A percentile compares a stretch with the other conserved stretches of the same genome.
phyloP scores from a whole-genome alignment of 208 protist genomes.

The Strigomonas galati region DNA sequence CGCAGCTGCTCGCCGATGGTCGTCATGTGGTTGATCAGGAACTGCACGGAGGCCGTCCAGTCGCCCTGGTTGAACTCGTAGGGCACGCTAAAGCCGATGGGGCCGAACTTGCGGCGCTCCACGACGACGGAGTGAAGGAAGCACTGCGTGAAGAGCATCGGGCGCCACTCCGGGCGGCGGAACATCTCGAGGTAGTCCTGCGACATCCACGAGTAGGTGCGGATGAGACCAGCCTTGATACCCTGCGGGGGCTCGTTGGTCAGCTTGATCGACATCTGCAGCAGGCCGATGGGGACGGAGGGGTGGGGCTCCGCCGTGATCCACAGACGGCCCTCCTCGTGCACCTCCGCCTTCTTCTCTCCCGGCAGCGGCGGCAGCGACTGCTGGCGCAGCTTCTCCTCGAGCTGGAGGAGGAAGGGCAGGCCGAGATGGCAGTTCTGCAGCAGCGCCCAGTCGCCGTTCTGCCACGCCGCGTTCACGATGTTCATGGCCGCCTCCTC shows the following conservation, averaged over 20 bases:
- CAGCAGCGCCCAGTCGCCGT: constrained; percentile 94
- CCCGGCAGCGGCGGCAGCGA: constrained; percentile 60
- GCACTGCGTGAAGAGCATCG: constrained; percentile 96
- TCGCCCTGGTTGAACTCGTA: constrained; percentile 99
- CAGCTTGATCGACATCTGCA: constrained; percentile 98
- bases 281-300: constrained; percentile 94
- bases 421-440: constrained; percentile 97
- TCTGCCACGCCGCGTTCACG: constrained; percentile 76
- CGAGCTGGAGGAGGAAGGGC: constrained; percentile 89
- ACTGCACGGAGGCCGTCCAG: constrained; percentile 94
- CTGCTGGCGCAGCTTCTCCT: constrained; percentile 86
- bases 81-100: constrained; percentile 98
- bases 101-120: constrained; percentile 98
- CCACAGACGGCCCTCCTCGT: constrained; percentile 95
- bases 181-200: constrained; percentile 97
- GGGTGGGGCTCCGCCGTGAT: constrained; percentile 95
- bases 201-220: constrained; percentile 95
- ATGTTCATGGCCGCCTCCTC: constrained; percentile 94
- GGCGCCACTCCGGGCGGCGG: constrained; percentile 94
- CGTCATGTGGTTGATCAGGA: constrained; percentile 98
- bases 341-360: constrained; percentile 77
- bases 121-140: constrained; percentile 97
- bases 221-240: constrained; percentile 95
- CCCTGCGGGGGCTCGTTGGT: constrained; percentile 98
- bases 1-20: constrained; percentile 94